Evolutionary conservation across 2,329 filamentous ascomycete genomes (phyloP).

Genomic region (Phaeosphaeriaceae sp.): DNA sequence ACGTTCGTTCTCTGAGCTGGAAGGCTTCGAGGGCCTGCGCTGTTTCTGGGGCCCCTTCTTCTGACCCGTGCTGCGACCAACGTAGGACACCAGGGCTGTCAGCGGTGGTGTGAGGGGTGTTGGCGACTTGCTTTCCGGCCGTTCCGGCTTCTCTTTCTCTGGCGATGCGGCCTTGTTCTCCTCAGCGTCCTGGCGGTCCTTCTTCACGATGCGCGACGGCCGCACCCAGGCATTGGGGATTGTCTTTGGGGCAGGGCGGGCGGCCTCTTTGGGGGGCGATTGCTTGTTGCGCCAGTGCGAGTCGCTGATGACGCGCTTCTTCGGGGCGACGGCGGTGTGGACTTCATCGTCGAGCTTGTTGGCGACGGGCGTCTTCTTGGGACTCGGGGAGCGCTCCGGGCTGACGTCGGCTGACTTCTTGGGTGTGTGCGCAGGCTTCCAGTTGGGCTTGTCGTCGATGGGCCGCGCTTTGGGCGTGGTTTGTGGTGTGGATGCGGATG

Average conservation of each 20-base stretch:
- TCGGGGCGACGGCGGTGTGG: constrained; percentile 69
- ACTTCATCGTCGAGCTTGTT: constrained; percentile 54
- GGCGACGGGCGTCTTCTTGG: constrained; percentile 37
- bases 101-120: constrained; percentile 20
- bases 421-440: constrained; percentile 34
- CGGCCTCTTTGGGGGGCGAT: constrained; percentile 42
- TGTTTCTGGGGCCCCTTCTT: constrained; percentile 29
- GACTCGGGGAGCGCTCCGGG: constrained; percentile 38
- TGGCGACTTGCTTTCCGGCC: constrained; percentile 11
- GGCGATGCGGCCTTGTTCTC: constrained; percentile 16
- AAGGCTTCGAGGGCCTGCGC: constrained; percentile 38
- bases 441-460: constrained; percentile 35
- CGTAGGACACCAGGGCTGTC: constrained; percentile 34
- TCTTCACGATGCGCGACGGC: constrained; percentile 38
- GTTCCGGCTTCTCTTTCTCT: constrained; percentile 4
- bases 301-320: constrained; percentile 92
- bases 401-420: constrained; percentile 31
- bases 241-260: constrained; percentile 41
- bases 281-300: constrained; percentile 78
- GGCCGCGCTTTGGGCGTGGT: constrained; percentile 36
- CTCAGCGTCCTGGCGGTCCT: constrained; percentile 13
- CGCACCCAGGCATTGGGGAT: constrained; percentile 50
- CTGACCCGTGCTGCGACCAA: constrained; percentile 36
- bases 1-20: constrained; percentile 40
- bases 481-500: constrained; percentile 16